Percentiles rank a stretch among this genome's conserved stretches.
Evolutionary conservation across 2,329 filamentous ascomycete species (phyloP).

Genomic region (Pleomassaria siparia): DNA sequence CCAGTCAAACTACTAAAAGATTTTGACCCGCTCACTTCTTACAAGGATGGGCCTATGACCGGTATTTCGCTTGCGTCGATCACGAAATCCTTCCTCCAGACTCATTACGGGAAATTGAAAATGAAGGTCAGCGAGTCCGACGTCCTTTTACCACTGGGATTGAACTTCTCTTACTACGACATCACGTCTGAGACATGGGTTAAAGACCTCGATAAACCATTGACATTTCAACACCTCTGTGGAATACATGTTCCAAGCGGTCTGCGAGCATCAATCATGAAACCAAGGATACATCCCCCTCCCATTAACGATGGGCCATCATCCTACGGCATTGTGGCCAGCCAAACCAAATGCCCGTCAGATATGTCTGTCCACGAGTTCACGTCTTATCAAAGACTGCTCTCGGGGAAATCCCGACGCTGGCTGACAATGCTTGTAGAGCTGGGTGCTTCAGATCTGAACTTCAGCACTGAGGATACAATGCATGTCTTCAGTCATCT

Average conservation of each 20-base stretch:
- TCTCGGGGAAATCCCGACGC: conserved; percentile 48
- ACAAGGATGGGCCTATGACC: conserved; percentile 6
- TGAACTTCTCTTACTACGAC: conserved; percentile 53
- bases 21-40: conserved; percentile 32
- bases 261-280: conserved; percentile 29
- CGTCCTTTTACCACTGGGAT: conserved; percentile 50
- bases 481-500: conserved; percentile 54
- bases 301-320: conserved; percentile 41
- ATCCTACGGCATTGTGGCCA: conserved; percentile 57
- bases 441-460: conserved; percentile 55
- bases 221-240: conserved; percentile 42
- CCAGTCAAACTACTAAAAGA: conserved; percentile 31
- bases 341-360: conserved; percentile 48
- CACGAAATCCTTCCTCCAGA: conserved; percentile 47
- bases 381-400: conserved; percentile 50
- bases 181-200: conserved; percentile 41
- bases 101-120: conserved; percentile 47
- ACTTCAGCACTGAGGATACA: conserved; percentile 58
- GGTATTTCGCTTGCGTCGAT: conserved; percentile 45
- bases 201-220: conserved; percentile 23
- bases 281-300: conserved; percentile 16
- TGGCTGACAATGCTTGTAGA: conserved; percentile 53
- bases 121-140: conserved; percentile 31
- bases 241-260: conserved; percentile 15
- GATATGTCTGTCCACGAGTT: conserved; percentile 55